Conservation (phyloP, 1,284 basidiomycete species). For the Schizophyllum commune region DNA sequence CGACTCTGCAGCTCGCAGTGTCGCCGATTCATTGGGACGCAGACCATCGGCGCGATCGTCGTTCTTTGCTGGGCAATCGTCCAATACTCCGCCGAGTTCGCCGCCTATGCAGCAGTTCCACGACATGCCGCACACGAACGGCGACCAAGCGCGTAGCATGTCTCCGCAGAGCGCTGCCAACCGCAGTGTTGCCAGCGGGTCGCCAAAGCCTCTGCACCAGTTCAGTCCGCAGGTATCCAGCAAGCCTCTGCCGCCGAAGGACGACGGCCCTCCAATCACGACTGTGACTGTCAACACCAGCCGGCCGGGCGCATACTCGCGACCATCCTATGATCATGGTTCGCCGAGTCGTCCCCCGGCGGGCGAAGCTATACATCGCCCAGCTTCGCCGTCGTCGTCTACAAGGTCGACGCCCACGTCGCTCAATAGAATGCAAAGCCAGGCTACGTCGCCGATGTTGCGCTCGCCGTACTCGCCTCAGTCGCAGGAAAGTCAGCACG, state of each 20-base stretch:
- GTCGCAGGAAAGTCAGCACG: neutral
- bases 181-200: neutral
- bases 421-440: neutral
- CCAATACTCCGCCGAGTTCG: neutral
- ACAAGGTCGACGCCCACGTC: neutral
- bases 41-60: neutral
- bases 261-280: neutral
- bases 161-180: neutral
- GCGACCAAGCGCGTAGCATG: neutral
- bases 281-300: slow-evolving; percentile 2
- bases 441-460: neutral
- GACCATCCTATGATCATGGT: neutral
- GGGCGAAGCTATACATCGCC: neutral
- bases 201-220: neutral
- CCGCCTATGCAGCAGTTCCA: neutral
- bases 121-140: neutral
- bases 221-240: neutral
- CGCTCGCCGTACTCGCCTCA: neutral
- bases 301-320: slow-evolving; percentile 5
- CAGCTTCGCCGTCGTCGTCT: neutral
- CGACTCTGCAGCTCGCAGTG: neutral
- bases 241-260: neutral
- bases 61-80: neutral
- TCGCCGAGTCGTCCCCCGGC: neutral
- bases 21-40: neutral